Conservation (phyloP, 768 basidiomycete genomes). For the Rubroboletus satanas region DNA sequence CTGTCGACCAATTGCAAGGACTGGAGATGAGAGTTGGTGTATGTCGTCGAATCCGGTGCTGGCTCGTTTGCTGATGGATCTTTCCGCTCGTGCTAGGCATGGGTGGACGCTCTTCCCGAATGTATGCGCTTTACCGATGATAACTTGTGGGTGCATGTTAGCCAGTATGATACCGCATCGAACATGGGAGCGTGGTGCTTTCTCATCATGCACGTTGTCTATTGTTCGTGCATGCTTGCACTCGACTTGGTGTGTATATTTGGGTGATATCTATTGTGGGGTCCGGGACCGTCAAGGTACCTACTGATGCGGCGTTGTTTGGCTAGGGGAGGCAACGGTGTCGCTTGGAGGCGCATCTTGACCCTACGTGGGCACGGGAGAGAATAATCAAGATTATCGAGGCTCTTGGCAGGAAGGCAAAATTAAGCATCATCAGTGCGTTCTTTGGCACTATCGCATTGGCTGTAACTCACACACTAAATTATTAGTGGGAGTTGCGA, state of each 20-base stretch:
- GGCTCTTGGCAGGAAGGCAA: conserved; percentile 39
- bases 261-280: neutral
- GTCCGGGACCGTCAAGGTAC: neutral
- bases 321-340: conserved; percentile 33
- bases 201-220: conserved; percentile 67
- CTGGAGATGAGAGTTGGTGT: conserved; percentile 43
- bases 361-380: conserved; percentile 35
- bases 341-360: conserved; percentile 22
- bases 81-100: conserved; percentile 41
- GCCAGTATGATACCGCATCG: conserved; percentile 76
- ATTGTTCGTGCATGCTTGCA: conserved; percentile 64
- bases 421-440: conserved; percentile 45
- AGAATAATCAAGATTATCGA: conserved; percentile 39
- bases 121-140: conserved; percentile 69
- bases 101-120: conserved; percentile 65
- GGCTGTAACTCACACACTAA: conserved; percentile 1
- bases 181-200: conserved; percentile 82
- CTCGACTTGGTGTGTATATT: conserved; percentile 53
- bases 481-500: conserved; percentile 53
- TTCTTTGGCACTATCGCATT: conserved; percentile 32
- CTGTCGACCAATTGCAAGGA: conserved; percentile 38
- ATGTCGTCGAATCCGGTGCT: conserved; percentile 1
- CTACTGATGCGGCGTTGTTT: neutral
- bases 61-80: conserved; percentile 3
- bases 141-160: conserved; percentile 62